phyloP scores from a whole-genome alignment of 1,284 basidiomycete species.

The Leccinum fallax region DNA sequence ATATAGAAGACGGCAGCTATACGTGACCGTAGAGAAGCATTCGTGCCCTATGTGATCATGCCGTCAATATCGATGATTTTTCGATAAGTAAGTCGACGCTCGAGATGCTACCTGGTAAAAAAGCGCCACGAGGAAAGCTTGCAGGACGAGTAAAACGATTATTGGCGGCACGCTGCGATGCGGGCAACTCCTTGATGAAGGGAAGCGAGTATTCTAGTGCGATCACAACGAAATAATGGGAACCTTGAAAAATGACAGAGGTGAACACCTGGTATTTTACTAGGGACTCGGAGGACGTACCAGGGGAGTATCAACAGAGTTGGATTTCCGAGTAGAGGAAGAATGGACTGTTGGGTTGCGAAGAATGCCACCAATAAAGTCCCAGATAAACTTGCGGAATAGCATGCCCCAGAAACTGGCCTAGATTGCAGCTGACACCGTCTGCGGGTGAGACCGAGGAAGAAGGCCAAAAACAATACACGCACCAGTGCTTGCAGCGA shows the following conservation, averaged over 20 bases:
- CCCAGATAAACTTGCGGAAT: constrained; percentile 91
- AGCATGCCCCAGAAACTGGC: constrained; percentile 75
- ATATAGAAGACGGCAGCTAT: constrained; percentile 67
- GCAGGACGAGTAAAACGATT: constrained; percentile 56
- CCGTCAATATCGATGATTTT: constrained; percentile 3
- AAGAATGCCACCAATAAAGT: constrained; percentile 71
- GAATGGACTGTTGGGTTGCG: constrained; percentile 76
- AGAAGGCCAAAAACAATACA: constrained; percentile 22
- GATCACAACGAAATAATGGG: constrained; percentile 64
- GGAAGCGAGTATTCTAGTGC: constrained; percentile 71
- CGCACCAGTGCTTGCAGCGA: constrained; percentile 78
- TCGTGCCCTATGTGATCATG: constrained; percentile 60
- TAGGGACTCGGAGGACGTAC: constrained; percentile 24
- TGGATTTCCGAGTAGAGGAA: background rate
- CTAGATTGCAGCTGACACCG: constrained; percentile 71
- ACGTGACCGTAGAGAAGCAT: constrained; percentile 56
- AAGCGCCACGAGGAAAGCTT: constrained; percentile 44
- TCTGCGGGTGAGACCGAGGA: constrained; percentile 9
- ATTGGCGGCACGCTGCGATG: constrained; percentile 66
- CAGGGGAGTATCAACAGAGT: constrained; percentile 23
- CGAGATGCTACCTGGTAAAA: constrained; percentile 68
- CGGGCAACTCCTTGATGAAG: constrained; percentile 52
- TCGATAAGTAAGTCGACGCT: too few relatives aligned
- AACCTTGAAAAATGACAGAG: constrained; percentile 69
- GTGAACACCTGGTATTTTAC: constrained; percentile 58